Percentiles rank a stretch among this genome's conserved stretches.
phyloP scores from a whole-genome alignment of 345 rosid genomes.

The Lepidium didymum region DNA sequence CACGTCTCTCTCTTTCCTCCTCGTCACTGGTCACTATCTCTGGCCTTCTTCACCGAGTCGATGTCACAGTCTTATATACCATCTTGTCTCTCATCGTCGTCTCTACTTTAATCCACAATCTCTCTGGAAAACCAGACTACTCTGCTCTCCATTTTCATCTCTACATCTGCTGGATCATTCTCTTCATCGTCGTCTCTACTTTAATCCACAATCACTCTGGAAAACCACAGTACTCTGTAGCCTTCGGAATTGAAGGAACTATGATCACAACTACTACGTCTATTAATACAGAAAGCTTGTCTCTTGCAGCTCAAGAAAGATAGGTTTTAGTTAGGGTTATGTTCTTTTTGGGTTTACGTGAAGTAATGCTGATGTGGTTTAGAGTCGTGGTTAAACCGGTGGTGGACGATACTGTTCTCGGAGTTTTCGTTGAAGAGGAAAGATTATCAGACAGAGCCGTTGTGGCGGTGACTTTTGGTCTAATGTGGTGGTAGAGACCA shows the following conservation, averaged over 20 bases:
- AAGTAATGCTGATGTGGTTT: conserved; percentile 53
- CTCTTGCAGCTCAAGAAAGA: conserved; percentile 23
- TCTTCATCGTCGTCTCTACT: conserved; percentile 41
- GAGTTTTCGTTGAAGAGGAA: conserved; percentile 36
- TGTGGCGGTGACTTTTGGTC: conserved; percentile 45
- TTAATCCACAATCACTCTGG: no score
- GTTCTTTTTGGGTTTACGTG: conserved; percentile 72
- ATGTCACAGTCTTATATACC: conserved; percentile 32
- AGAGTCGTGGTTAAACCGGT: conserved; percentile 62
- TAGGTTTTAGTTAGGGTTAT: conserved; percentile 40
- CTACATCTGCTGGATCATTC: conserved; percentile 44
- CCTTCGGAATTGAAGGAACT: conserved; percentile 49
- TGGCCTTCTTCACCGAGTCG: background rate
- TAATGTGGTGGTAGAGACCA: conserved; percentile 77
- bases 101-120: conserved; percentile 44
- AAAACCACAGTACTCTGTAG: no score
- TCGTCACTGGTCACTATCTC: conserved; percentile 19
- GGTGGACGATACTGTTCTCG: conserved; percentile 53
- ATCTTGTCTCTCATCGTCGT: conserved; percentile 38
- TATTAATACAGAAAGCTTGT: background rate
- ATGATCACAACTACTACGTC: conserved; percentile 12
- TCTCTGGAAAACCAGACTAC: conserved; percentile 41
- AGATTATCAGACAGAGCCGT: conserved; percentile 41
- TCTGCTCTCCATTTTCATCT: conserved; percentile 30
- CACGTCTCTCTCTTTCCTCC: conserved; percentile 43